Conservation (phyloP, 306 rosid species). For the Lathyrus aphaca region DNA sequence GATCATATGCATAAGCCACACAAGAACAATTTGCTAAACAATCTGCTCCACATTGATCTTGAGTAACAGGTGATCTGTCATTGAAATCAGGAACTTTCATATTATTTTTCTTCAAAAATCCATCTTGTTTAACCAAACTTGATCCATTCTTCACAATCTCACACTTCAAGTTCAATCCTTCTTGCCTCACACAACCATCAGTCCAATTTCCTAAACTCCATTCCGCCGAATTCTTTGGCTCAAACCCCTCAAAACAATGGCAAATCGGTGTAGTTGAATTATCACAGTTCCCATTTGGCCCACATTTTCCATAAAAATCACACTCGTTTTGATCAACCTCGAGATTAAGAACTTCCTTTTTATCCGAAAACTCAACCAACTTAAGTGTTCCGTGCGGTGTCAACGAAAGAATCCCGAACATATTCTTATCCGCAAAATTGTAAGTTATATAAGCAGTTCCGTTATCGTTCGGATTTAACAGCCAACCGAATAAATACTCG, state of each 20-base stretch:
- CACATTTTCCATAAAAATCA: constrained; percentile 42
- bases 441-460: constrained; percentile 25
- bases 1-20: constrained; percentile 42
- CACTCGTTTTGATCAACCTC: constrained; percentile 27
- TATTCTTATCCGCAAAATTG: background rate
- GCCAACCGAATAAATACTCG: constrained; percentile 40
- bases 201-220: constrained; percentile 43
- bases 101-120: constrained; percentile 22
- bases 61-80: constrained; percentile 5
- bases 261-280: constrained; percentile 26
- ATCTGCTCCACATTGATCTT: constrained; percentile 5
- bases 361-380: constrained; percentile 3
- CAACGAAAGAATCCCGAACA: background rate
- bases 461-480: constrained; percentile 4
- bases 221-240: constrained; percentile 34
- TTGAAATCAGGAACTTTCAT: constrained; percentile 44
- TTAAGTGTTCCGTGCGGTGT: constrained; percentile 34
- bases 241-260: constrained; percentile 52
- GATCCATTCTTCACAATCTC: constrained; percentile 25
- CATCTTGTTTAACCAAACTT: constrained; percentile 20
- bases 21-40: constrained; percentile 49
- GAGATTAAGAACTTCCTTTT: background rate
- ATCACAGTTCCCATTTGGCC: constrained; percentile 45
- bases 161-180: constrained; percentile 35
- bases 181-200: constrained; percentile 37